Evolutionary conservation across 805 yeast species (phyloP).

Genomic region (Cyberlindnera meyerae): DNA sequence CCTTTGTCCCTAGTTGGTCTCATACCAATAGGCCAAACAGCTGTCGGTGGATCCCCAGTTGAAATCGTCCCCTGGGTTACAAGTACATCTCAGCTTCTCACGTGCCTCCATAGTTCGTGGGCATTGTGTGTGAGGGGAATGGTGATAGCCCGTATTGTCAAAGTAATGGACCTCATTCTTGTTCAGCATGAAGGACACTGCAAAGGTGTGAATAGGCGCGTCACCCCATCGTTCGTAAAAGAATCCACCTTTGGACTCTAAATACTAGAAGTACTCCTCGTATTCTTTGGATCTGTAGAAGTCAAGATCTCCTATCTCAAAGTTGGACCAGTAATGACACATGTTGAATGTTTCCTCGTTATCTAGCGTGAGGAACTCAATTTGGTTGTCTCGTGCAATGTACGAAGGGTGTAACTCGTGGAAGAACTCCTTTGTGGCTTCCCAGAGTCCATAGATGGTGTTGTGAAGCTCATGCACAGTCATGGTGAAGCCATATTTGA

Average conservation of each 20-base stretch:
- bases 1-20: slow-evolving; percentile 14
- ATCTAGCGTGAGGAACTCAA: slow-evolving; percentile 62
- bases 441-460: slow-evolving; percentile 64
- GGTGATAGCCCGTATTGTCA: slow-evolving; percentile 71
- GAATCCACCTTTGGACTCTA: slow-evolving; percentile 72
- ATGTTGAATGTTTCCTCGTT: slow-evolving; percentile 59
- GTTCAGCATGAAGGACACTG: slow-evolving; percentile 56
- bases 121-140: slow-evolving; percentile 54
- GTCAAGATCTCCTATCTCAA: slow-evolving; percentile 68
- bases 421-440: slow-evolving; percentile 44
- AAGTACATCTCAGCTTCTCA: slow-evolving; percentile 44
- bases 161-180: slow-evolving; percentile 61
- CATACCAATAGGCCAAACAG: slow-evolving; percentile 22
- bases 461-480: slow-evolving; percentile 56
- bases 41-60: slow-evolving; percentile 25
- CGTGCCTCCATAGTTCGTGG: slow-evolving; percentile 45
- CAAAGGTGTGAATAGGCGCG: slow-evolving; percentile 85
- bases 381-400: slow-evolving; percentile 47
- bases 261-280: slow-evolving; percentile 51
- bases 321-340: slow-evolving; percentile 83
- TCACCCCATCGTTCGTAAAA: slow-evolving; percentile 92
- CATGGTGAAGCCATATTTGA: slow-evolving; percentile 63
- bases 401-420: slow-evolving; percentile 38
- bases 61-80: slow-evolving; percentile 34
- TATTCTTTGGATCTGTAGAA: slow-evolving; percentile 59